Percentiles rank a stretch among this genome's conserved stretches.
Conservation (phyloP, 1,284 basidiomycete species). For the Fistulinella cinereoalba region DNA sequence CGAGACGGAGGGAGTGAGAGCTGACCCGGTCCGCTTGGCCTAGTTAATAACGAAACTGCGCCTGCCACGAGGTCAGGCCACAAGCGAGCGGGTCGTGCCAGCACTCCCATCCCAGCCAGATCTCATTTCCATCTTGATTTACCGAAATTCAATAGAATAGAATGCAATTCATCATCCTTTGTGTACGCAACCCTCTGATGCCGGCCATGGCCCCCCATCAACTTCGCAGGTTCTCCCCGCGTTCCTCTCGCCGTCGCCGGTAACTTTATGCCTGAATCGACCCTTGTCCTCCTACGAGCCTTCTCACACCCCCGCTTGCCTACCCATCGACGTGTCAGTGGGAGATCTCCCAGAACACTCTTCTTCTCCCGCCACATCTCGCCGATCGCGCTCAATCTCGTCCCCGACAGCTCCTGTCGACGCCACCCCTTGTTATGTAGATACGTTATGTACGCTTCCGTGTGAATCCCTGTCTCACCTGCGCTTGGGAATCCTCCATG, state of each 20-base stretch:
- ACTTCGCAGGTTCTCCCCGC: constrained; percentile 26
- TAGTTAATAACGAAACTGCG: constrained; percentile 19
- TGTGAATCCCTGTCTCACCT: constrained; percentile 10
- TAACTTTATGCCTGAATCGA: constrained; percentile 29
- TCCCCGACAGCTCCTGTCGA: constrained; percentile 30
- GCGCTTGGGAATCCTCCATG: constrained; percentile 11
- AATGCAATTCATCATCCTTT: constrained; percentile 17
- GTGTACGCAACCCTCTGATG: constrained; percentile 17
- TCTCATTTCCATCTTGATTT: constrained; percentile 31
- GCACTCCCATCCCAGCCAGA: constrained; percentile 15
- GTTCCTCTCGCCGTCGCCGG: constrained; percentile 24
- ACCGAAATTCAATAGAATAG: constrained; percentile 27
- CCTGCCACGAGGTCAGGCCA: constrained; percentile 23
- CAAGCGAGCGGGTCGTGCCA: constrained; percentile 23
- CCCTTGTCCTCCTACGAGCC: constrained; percentile 5
- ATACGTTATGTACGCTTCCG: constrained; percentile 3
- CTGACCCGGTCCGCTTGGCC: constrained; percentile 12
- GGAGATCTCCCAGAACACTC: constrained; percentile 26
- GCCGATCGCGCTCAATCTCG: constrained; percentile 20
- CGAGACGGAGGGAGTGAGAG: constrained; percentile 17
- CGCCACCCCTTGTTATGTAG: constrained; percentile 13
- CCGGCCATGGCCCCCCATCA: constrained; percentile 27
- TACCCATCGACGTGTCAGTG: constrained; percentile 17
- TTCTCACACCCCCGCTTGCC: constrained; percentile 22
- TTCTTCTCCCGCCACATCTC: constrained; percentile 18